These are phyloP conservation scores for Lichtheimia ornata DNA, from an alignment of 371 early-diverging fungal genomes.

Conservation along the genomic window DNA sequence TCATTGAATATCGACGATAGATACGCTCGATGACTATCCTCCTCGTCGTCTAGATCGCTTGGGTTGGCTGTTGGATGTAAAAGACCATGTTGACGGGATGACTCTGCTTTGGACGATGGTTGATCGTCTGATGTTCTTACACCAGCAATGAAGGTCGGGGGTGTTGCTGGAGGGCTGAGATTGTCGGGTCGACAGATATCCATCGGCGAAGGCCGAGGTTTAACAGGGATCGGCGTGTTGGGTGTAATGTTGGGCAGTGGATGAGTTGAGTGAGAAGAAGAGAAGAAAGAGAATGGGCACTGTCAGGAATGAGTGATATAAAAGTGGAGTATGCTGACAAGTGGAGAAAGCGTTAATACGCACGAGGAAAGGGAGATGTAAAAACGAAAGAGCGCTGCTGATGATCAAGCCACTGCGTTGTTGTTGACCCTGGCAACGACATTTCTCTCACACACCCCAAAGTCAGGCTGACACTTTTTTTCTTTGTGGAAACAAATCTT, in stretches of 20 bases:
- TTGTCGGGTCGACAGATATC: constrained; percentile 37
- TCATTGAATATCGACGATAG: constrained; percentile 34
- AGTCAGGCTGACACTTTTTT: too few relatives aligned
- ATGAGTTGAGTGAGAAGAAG: neutral
- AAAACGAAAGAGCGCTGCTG: too few relatives aligned
- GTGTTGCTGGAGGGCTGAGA: constrained; percentile 52
- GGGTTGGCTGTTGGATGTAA: constrained; percentile 3
- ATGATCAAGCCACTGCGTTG: too few relatives aligned
- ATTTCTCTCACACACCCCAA: too few relatives aligned
- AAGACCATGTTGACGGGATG: constrained; percentile 19
- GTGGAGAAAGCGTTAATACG: too few relatives aligned
- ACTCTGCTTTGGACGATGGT: constrained; percentile 23
- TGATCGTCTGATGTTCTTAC: constrained; percentile 5
- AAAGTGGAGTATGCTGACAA: neutral
- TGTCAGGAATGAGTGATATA: neutral
- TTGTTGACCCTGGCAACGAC: too few relatives aligned
- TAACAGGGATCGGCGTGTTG: constrained; percentile 6
- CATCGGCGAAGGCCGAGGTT: constrained; percentile 17
- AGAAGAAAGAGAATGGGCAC: neutral
- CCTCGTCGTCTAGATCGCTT: constrained; percentile 7
- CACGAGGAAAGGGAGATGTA: too few relatives aligned
- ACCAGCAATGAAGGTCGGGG: constrained; percentile 39
- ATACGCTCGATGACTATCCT: constrained; percentile 19
- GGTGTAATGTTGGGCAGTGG: neutral
- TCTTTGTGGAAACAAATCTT: too few relatives aligned